Evolutionary conservation across 257 asterid genomes (phyloP).

Genomic region (Solanum clarkiae): DNA sequence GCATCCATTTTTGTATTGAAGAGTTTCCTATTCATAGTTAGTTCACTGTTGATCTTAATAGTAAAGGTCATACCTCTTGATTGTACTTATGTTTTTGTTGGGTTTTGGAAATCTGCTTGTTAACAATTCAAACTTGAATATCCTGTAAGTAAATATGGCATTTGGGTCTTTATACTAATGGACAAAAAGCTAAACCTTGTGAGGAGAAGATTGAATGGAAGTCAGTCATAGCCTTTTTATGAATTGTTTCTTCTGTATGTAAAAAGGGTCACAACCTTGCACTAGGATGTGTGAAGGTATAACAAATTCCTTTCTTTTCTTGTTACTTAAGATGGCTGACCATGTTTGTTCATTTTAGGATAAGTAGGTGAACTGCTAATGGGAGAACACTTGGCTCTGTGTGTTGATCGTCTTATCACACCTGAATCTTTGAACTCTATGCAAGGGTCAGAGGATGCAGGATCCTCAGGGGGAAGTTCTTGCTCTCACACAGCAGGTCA

Average conservation of each 20-base stretch:
- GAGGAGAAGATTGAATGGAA: background rate
- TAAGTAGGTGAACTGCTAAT: background rate
- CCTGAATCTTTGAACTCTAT: constrained; percentile 14
- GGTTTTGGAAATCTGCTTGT: background rate
- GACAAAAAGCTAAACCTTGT: background rate
- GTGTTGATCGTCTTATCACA: constrained; percentile 18
- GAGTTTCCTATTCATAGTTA: background rate
- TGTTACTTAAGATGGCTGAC: background rate
- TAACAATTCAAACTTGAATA: background rate
- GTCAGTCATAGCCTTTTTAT: background rate
- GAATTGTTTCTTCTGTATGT: background rate
- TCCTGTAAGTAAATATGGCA: background rate
- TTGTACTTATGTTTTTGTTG: background rate
- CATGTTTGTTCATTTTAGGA: background rate
- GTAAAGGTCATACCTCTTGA: background rate
- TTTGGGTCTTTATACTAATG: background rate
- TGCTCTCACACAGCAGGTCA: constrained; percentile 6
- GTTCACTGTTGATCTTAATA: background rate
- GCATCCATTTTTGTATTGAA: background rate
- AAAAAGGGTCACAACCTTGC: background rate
- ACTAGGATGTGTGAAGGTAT: background rate
- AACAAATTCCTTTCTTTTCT: background rate
- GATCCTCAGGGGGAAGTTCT: constrained; percentile 9
- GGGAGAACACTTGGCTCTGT: constrained; percentile 28
- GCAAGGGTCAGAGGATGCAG: constrained; percentile 10